phyloP scores from a whole-genome alignment of 192 early-diverging fungal genomes.

The Anaeromyces robustus region DNA sequence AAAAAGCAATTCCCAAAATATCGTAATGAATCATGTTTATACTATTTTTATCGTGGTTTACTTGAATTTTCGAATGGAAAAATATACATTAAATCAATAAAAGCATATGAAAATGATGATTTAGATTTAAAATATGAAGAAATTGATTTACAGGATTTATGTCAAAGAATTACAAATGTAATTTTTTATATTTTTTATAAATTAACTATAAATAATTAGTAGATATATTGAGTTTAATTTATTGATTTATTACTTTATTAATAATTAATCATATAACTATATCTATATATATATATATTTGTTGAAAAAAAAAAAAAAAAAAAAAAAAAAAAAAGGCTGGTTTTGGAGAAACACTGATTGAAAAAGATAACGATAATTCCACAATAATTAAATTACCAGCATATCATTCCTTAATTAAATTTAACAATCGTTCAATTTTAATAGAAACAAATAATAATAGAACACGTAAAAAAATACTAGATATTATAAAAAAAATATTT shows the following conservation, averaged over 20 bases:
- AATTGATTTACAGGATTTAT: neutral
- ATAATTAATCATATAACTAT: no score
- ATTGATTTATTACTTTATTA: no score
- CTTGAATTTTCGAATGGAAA: neutral
- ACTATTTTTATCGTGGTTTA: neutral
- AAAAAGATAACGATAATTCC: neutral
- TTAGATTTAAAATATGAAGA: neutral
- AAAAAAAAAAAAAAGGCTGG: no score
- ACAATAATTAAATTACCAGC: neutral
- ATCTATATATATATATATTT: no score
- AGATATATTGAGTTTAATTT: no score
- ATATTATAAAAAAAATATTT: neutral
- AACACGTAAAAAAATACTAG: neutral
- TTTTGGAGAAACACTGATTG: neutral
- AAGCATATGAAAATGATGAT: neutral
- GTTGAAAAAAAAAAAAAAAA: no score
- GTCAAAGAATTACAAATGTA: neutral
- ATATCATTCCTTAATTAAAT: neutral
- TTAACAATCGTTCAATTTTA: neutral
- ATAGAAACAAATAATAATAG: neutral
- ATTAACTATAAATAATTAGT: no score
- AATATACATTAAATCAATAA: neutral
- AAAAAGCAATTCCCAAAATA: neutral
- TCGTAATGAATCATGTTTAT: neutral
- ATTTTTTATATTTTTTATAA: no score